Evolutionary conservation across 2,329 filamentous ascomycete genomes (phyloP).

Genomic region (Tolypocladium album): DNA sequence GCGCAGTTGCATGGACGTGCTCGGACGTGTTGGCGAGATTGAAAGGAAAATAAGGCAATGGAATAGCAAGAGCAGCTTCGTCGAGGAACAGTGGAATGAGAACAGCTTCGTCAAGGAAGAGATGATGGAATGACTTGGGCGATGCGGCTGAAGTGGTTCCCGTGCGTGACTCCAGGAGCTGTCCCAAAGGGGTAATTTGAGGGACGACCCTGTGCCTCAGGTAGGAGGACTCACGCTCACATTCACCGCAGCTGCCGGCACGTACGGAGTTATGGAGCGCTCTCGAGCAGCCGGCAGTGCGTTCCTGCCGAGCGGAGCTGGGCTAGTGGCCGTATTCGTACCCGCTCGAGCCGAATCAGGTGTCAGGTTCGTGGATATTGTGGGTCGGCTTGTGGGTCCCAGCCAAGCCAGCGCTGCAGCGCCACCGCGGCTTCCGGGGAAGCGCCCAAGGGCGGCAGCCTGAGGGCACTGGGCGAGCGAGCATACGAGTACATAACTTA

Average conservation of each 20-base stretch:
- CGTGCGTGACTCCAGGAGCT: neutral
- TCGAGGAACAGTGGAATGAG: neutral
- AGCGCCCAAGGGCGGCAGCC: neutral
- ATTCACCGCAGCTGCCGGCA: too few species aligned
- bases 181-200: neutral
- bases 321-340: neutral
- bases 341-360: neutral
- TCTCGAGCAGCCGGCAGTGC: too few species aligned
- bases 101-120: neutral
- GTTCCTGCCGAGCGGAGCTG: neutral
- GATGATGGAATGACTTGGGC: neutral
- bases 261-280: too few species aligned
- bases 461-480: neutral
- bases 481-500: neutral
- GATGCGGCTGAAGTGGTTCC: neutral
- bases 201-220: neutral
- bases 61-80: neutral
- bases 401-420: neutral
- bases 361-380: neutral
- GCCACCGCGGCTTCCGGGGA: neutral
- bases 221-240: too few species aligned
- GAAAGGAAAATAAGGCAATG: neutral
- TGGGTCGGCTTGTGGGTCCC: neutral
- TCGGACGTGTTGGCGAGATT: neutral
- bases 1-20: too few species aligned